Base-by-base conservation (phyloP, 2,329 filamentous ascomycete genomes). In the Exophiala lecanii-corni region DNA sequence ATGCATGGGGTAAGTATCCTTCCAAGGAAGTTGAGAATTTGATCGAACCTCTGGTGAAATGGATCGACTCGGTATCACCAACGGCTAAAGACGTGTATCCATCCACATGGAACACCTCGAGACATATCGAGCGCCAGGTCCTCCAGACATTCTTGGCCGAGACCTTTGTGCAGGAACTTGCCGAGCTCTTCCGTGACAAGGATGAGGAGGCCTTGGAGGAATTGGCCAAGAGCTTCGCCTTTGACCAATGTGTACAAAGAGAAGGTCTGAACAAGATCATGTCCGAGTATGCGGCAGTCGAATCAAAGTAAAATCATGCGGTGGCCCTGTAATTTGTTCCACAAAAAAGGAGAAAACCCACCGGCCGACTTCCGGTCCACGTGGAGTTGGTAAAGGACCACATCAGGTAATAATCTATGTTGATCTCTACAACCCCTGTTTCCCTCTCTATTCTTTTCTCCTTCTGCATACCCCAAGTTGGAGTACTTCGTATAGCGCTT, bases 141-240 rank as follows among this genome's bases (percentile, higher is more conserved):
- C 55, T 70, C 50, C 68, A 76, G 56, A 67, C 67, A 2, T 70
- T 72, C 51, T 55, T 80, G 53, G 70, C 70, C 6, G 69, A 72
- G 45, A 74, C 72, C 39, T 62, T 76, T 43, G 65, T 65, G 4
- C 69, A 71, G 57, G 78, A 81, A 56, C 72, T 76, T 57, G 76
- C 75, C 1, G 69, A 71, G 53, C 58, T 76, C 21, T 81, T 81
- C 51, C 59, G 63, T 30, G 72, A 62, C 3, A 75, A 74, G 64
- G 66, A 41, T 0, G 57, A 70, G 39, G 68, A 71, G 19, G 70
- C 79, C 50, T 55, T 81, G 17, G 76, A 81, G 47, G 72, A 71
- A 44, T 59, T 78, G 33, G 74, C 74, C 1, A 62, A 57, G 10
- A 76, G 68, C 44, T 81, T 81, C 54, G 65, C 66, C 18, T 70